phyloP scores from a whole-genome alignment of 2,329 filamentous ascomycete genomes.

The Neofusicoccum parvum region DNA sequence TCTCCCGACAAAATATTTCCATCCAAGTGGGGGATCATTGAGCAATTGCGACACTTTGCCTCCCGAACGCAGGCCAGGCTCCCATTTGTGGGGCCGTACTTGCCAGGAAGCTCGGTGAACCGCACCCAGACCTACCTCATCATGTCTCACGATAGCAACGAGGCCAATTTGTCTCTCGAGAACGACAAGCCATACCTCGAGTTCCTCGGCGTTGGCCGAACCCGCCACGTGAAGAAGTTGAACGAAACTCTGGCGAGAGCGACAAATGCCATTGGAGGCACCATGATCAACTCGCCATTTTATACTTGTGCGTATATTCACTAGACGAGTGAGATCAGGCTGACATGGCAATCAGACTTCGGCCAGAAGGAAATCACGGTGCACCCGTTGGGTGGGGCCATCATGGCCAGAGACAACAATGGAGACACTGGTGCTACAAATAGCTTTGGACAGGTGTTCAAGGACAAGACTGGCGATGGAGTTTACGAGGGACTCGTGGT shows the following conservation, averaged over 20 bases:
- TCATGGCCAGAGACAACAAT: conserved; percentile 62
- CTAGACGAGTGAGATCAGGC: too few species aligned
- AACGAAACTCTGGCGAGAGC: conserved; percentile 56
- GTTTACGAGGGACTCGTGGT: conserved; percentile 62
- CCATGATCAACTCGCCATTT: conserved; percentile 61
- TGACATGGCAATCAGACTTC: not conserved
- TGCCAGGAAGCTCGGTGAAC: conserved; percentile 57
- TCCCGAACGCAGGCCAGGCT: conserved; percentile 57
- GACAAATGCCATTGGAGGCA: conserved; percentile 61
- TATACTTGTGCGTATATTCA: conserved; percentile 30
- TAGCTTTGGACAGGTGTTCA: conserved; percentile 63
- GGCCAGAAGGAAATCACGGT: conserved; percentile 59
- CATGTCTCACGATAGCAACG: conserved; percentile 67
- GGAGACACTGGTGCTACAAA: conserved; percentile 62
- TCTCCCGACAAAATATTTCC: conserved; percentile 52
- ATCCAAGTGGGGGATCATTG: conserved; percentile 42
- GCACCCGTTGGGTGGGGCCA: conserved; percentile 67
- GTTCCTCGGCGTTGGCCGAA: conserved; percentile 61
- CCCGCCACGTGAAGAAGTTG: conserved; percentile 57
- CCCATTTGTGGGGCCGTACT: conserved; percentile 57
- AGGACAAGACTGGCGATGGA: conserved; percentile 48
- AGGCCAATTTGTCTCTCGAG: conserved; percentile 61
- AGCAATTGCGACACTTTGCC: conserved; percentile 50
- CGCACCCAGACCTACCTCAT: conserved; percentile 66
- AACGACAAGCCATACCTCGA: conserved; percentile 62